Evolutionary conservation across 306 rosid genomes (phyloP).

Genomic region (Cucumis melo): DNA sequence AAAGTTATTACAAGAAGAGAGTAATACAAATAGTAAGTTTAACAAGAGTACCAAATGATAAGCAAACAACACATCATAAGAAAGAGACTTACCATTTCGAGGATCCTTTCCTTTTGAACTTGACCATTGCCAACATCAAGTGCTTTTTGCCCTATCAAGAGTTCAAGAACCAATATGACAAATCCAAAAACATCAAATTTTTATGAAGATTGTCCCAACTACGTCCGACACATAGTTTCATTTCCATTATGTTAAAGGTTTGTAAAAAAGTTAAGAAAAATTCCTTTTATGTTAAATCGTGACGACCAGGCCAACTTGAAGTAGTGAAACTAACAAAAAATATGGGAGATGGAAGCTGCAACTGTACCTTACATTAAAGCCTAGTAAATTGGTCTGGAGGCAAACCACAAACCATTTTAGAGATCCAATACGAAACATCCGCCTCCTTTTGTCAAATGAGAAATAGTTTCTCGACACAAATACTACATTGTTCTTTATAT

Average conservation of each 20-base stretch:
- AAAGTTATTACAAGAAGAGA: too few species aligned
- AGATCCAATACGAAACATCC: constrained; percentile 68
- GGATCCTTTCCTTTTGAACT: too few species aligned
- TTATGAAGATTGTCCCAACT: too few species aligned
- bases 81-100: too few species aligned
- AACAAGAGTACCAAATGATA: too few species aligned
- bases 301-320: neutral
- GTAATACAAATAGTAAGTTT: too few species aligned
- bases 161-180: too few species aligned
- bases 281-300: neutral
- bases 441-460: constrained; percentile 81
- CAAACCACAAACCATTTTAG: constrained; percentile 65
- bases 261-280: neutral
- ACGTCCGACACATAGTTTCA: neutral
- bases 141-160: too few species aligned
- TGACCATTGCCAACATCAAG: too few species aligned
- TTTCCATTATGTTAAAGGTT: neutral
- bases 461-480: constrained; percentile 91
- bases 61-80: too few species aligned
- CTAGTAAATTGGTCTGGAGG: constrained; percentile 39
- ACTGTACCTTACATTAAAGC: constrained; percentile 68
- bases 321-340: neutral
- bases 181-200: too few species aligned
- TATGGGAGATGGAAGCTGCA: neutral
- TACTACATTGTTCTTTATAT: constrained; percentile 65